phyloP scores from a whole-genome alignment of 164 flowering plant species.

The Stephania cephalantha region DNA sequence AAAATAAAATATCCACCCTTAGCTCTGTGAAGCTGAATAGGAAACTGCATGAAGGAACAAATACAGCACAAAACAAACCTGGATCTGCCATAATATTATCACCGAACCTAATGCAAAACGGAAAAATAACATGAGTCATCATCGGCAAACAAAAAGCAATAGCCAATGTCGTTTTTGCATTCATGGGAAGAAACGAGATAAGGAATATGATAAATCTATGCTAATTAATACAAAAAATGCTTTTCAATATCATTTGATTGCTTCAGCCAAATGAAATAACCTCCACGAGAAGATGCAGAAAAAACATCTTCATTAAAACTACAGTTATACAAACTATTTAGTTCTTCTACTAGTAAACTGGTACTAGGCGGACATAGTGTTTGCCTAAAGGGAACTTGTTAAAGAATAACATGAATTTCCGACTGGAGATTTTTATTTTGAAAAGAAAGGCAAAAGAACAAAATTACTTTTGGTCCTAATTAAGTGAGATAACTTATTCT shows the following conservation, averaged over 20 bases:
- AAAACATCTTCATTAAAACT: too few relatives aligned
- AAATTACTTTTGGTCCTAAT: too few relatives aligned
- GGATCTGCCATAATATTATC: slow-evolving; percentile 74
- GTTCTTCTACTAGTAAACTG: too few relatives aligned
- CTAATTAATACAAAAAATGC: neutral
- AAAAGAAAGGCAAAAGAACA: neutral
- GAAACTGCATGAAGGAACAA: neutral
- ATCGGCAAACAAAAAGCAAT: neutral
- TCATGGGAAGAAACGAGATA: neutral
- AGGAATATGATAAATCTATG: neutral
- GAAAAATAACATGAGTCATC: neutral
- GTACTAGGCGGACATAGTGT: too few relatives aligned
- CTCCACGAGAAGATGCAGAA: too few relatives aligned
- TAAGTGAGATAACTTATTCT: too few relatives aligned
- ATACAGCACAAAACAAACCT: slow-evolving; percentile 70
- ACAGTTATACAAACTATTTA: too few relatives aligned
- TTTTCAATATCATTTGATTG: neutral
- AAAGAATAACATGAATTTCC: too few relatives aligned
- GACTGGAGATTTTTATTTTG: too few relatives aligned
- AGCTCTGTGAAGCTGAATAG: slow-evolving; percentile 38
- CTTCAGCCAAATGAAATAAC: neutral
- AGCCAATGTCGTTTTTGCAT: neutral
- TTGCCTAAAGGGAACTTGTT: too few relatives aligned
- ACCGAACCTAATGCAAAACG: slow-evolving; percentile 50
- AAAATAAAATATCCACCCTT: slow-evolving; percentile 52